Evolutionary conservation across 169 alveolate species (phyloP).

Genomic region (Miamiensis avidus): DNA sequence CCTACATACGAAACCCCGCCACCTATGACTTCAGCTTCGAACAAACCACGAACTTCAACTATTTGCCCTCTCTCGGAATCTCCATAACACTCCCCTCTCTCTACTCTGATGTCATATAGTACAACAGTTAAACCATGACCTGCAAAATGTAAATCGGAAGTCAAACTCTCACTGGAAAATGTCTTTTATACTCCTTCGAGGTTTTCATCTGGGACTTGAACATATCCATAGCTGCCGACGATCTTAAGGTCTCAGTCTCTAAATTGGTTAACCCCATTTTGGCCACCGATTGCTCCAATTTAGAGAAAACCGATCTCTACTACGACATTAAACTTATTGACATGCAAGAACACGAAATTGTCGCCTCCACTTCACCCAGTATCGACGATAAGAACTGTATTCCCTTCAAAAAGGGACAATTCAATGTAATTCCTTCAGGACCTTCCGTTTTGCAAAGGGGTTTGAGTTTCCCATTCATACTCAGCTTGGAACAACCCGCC

Average conservation of each 20-base stretch:
- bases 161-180: background rate
- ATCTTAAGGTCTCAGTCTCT: background rate
- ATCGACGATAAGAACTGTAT: constrained; percentile 9
- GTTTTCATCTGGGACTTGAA: background rate
- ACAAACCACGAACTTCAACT: too few relatives aligned
- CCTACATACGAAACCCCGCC: background rate
- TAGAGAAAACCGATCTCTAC: background rate
- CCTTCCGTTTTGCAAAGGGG: background rate
- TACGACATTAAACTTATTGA: background rate
- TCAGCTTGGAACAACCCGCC: constrained; percentile 2
- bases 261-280: background rate
- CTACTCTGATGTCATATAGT: background rate
- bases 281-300: background rate
- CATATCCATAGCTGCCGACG: background rate
- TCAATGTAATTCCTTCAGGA: constrained; percentile 5
- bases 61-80: background rate
- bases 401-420: background rate
- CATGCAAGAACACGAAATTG: background rate
- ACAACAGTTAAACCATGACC: background rate
- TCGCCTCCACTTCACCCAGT: constrained; percentile 2
- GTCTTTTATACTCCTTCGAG: background rate
- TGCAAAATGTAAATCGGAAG: background rate
- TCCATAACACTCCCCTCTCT: background rate
- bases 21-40: background rate
- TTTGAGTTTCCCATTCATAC: background rate